Base-by-base conservation (phyloP, 305 asterid species). In the Caryopteris hybrid region DNA sequence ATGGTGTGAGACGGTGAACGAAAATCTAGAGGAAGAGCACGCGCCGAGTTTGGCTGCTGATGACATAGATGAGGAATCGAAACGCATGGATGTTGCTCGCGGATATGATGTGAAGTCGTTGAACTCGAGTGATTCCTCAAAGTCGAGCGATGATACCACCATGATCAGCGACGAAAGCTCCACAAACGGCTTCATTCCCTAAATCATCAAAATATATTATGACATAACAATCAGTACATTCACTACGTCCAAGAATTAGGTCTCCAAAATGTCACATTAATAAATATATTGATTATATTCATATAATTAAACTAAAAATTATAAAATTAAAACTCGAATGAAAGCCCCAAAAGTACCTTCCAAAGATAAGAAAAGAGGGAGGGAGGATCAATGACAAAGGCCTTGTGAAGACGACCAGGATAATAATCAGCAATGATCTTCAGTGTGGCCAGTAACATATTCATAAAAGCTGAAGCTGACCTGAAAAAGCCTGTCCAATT, bases 381-480 rank as follows among this genome's bases (percentile, higher is more conserved):
- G 0, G 99, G 99, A 14, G 99, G 96, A 66, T 94, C 99, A 60
- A 94, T 87, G 56, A 87, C 87, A 75, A 91, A 94, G 8, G 96
- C 91, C 78, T 78, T 84, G 57, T 84, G 85, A 60, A 94, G 88
- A 51, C 95, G 78, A 11, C 88, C 85, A 2, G 99, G 97, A 48
- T 91, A 94, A 63, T 87, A 86, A 63, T 91, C 97, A 0, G 85
- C 91, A 41, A 91, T 63, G 59, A 85, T 85, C 88, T 87, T 94
- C 79, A 94, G 79, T 64, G 90, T 78, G 10, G 91, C 81, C 75
- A 91, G 50, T 38, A 91, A 66, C 75, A 89, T 82, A 81, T 88
- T 94, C 91, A 89, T 84, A 80, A 94, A 94, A 74, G 95, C 88
- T 71, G 99, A 76, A 3, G 96, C 99, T 64, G 99, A 94, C 71